phyloP scores from a whole-genome alignment of 2,329 filamentous ascomycete genomes.

The Tolypocladium endophyticum region DNA sequence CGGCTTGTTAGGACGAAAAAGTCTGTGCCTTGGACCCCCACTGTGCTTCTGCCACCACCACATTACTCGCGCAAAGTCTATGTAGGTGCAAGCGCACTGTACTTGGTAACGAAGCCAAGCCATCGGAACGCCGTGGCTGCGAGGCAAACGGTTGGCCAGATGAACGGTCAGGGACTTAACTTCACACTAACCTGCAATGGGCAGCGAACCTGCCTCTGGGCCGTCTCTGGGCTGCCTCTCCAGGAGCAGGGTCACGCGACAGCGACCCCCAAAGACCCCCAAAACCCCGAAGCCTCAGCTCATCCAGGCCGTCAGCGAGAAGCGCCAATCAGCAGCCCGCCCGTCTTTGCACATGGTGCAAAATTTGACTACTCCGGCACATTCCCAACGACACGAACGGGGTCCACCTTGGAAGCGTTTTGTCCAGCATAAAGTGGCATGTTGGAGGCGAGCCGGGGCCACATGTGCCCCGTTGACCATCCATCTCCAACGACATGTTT shows the following conservation, averaged over 20 bases:
- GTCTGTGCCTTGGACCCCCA: background rate
- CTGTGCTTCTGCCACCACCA: background rate
- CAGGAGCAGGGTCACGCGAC: background rate
- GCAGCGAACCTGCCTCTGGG: background rate
- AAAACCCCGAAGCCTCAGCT: background rate
- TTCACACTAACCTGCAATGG: background rate
- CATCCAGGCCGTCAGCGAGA: background rate
- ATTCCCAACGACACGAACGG: background rate
- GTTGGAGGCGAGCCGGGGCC: background rate
- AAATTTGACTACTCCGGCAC: background rate
- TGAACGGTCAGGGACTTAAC: background rate
- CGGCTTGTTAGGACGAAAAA: background rate
- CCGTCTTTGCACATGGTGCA: background rate
- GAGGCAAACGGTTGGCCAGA: background rate
- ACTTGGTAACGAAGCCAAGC: background rate
- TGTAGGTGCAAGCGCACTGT: background rate
- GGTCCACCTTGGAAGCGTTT: background rate
- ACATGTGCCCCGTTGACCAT: background rate
- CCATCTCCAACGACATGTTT: background rate
- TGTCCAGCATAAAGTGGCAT: background rate
- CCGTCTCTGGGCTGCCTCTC: background rate
- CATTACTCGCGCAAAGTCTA: background rate
- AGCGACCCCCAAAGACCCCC: background rate
- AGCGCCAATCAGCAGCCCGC: background rate
- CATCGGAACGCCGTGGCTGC: background rate